A percentile compares a stretch with the other conserved stretches of the same genome.
These are phyloP conservation scores for Alternaria sp. DNA, from an alignment of 2,329 filamentous ascomycete species.

Conservation along the genomic window DNA sequence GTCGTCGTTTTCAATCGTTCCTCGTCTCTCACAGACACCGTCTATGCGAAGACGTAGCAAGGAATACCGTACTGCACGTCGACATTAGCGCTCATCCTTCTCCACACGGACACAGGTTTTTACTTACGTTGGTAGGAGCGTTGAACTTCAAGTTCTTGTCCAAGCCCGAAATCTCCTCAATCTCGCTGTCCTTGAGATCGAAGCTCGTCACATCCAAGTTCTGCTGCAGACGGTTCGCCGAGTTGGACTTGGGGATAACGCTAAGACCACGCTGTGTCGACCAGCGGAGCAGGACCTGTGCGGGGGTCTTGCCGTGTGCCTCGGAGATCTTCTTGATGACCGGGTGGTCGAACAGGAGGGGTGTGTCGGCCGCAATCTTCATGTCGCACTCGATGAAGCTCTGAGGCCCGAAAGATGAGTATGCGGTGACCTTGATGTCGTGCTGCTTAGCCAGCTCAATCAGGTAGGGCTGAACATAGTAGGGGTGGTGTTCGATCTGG, in stretches of 20 bases:
- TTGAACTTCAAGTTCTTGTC: constrained; percentile 48
- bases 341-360: constrained; percentile 50
- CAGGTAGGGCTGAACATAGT: constrained; percentile 47
- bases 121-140: constrained; percentile 46
- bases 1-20: neutral
- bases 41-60: constrained; percentile 47
- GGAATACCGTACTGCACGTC: constrained; percentile 45
- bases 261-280: constrained; percentile 72
- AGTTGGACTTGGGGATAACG: constrained; percentile 52
- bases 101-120: neutral
- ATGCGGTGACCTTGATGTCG: constrained; percentile 47
- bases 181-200: constrained; percentile 41
- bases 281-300: constrained; percentile 88
- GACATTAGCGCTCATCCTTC: neutral
- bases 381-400: constrained; percentile 50
- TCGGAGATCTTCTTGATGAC: constrained; percentile 74
- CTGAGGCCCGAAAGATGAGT: constrained; percentile 58
- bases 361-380: constrained; percentile 43
- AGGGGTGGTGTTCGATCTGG: constrained; percentile 52
- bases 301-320: constrained; percentile 71
- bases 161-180: constrained; percentile 41
- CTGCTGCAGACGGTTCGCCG: constrained; percentile 39
- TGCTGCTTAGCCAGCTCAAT: constrained; percentile 47
- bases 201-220: constrained; percentile 47
- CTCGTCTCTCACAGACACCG: neutral